Percentiles rank a stretch among this genome's conserved stretches.
These are phyloP conservation scores for Penicillium manginii DNA, from an alignment of 495 filamentous ascomycete genomes.

Conservation along the genomic window DNA sequence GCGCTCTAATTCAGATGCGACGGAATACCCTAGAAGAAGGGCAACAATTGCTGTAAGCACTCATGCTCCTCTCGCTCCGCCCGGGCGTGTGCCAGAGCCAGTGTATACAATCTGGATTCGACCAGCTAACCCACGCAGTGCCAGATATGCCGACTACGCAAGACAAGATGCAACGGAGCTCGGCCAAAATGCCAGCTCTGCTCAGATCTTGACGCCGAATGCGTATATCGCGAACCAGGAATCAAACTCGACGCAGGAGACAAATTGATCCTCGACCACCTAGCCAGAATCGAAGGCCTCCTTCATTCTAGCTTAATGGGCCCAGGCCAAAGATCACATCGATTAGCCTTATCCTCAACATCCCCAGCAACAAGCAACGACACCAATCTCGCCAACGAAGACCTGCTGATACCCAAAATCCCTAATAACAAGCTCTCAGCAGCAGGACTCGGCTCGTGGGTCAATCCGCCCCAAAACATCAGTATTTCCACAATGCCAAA, in stretches of 20 bases:
- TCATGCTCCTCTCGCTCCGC: not conserved
- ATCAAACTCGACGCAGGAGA: constrained; percentile 88
- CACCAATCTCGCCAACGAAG: constrained; percentile 53
- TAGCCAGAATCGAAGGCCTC: constrained; percentile 75
- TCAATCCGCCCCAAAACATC: constrained; percentile 52
- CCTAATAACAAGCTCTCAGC: too few species aligned
- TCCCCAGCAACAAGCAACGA: constrained; percentile 75
- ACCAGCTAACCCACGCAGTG: constrained; percentile 51
- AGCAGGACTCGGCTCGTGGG: constrained; percentile 68
- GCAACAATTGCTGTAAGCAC: constrained; percentile 71
- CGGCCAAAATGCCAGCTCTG: constrained; percentile 84
- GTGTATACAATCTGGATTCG: not conserved
- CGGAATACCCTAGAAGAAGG: constrained; percentile 70
- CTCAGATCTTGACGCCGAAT: constrained; percentile 79
- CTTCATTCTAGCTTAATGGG: constrained; percentile 66
- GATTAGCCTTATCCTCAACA: constrained; percentile 50
- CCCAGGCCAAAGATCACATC: constrained; percentile 43
- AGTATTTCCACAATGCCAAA: constrained; percentile 87
- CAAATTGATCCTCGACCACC: constrained; percentile 78
- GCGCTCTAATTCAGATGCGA: constrained; percentile 65
- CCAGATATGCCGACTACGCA: constrained; percentile 82
- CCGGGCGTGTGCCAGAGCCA: constrained; percentile 1
- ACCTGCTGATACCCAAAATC: too few species aligned
- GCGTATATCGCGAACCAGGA: constrained; percentile 81
- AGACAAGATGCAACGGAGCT: constrained; percentile 82